Percentiles rank a stretch among this genome's conserved stretches.
phyloP scores from a whole-genome alignment of 2,329 filamentous ascomycete genomes.

The Epichloe coenophiala region DNA sequence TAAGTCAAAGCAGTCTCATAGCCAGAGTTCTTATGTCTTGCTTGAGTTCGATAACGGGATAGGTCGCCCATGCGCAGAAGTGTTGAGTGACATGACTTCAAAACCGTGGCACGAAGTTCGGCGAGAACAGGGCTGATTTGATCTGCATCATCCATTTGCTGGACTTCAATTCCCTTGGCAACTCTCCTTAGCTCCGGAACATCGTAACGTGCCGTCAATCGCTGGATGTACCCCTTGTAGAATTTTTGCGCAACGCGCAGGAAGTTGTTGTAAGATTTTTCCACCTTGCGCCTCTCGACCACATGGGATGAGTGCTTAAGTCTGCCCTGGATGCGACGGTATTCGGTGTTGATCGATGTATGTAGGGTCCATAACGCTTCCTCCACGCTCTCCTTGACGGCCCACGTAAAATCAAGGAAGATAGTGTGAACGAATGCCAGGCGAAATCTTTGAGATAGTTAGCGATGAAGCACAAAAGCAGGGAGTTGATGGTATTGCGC shows the following conservation, averaged over 20 bases:
- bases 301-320: slow-evolving; percentile 37
- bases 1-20: slow-evolving; percentile 73
- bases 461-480: background rate
- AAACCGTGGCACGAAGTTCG: slow-evolving; percentile 43
- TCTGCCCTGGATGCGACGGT: slow-evolving; percentile 53
- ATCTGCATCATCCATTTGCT: slow-evolving; percentile 28
- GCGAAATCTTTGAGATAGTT: slow-evolving; percentile 35
- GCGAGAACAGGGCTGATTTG: slow-evolving; percentile 30
- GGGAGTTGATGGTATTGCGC: slow-evolving; percentile 16
- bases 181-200: slow-evolving; percentile 35
- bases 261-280: slow-evolving; percentile 71
- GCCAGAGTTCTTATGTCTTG: slow-evolving; percentile 58
- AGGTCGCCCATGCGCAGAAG: slow-evolving; percentile 83
- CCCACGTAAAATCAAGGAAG: slow-evolving; percentile 57
- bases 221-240: slow-evolving; percentile 75
- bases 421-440: slow-evolving; percentile 58
- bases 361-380: slow-evolving; percentile 67
- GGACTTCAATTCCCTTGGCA: slow-evolving; percentile 27
- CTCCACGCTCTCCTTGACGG: slow-evolving; percentile 51
- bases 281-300: slow-evolving; percentile 60
- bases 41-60: slow-evolving; percentile 68
- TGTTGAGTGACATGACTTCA: slow-evolving; percentile 66
- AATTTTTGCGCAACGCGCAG: slow-evolving; percentile 80
- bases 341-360: slow-evolving; percentile 62
- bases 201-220: slow-evolving; percentile 50